Conservation (phyloP, 352 stramenopile genomes). For the Blastocystis sp. region DNA sequence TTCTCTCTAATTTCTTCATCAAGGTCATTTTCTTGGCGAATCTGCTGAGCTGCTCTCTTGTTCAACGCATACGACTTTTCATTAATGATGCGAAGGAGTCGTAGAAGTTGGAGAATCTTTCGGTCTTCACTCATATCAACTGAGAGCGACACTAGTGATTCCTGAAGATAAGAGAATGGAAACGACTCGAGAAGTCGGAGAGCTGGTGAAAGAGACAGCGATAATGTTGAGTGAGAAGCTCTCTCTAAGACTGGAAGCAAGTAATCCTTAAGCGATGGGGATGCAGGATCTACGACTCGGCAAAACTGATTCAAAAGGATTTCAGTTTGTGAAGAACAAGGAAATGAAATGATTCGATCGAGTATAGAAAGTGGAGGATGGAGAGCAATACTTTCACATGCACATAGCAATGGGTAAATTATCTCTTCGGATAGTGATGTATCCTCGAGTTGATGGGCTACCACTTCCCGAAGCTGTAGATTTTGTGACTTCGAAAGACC, state of each 20-base stretch:
- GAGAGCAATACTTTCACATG: neutral
- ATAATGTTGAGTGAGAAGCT: neutral
- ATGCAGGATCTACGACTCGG: neutral
- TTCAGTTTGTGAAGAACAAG: neutral
- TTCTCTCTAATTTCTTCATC: neutral
- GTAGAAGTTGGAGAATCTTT: neutral
- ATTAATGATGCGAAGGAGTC: constrained; percentile 40
- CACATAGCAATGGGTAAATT: no score
- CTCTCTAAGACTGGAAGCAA: neutral
- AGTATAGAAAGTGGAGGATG: neutral
- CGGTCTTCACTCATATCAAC: neutral
- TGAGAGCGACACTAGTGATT: neutral
- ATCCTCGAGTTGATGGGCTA: neutral
- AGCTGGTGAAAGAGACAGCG: neutral
- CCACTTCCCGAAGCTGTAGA: neutral
- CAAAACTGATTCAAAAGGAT: neutral
- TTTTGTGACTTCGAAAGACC: neutral
- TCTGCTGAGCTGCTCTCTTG: neutral
- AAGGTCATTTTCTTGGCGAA: neutral
- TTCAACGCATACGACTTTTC: neutral
- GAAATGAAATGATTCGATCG: neutral
- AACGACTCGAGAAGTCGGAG: neutral
- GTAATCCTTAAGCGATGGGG: neutral
- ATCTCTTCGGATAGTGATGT: neutral
- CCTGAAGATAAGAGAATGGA: constrained; percentile 21